These are phyloP conservation scores for Hortaea sp. DNA, from an alignment of 2,329 filamentous ascomycete species.

Conservation along the genomic window DNA sequence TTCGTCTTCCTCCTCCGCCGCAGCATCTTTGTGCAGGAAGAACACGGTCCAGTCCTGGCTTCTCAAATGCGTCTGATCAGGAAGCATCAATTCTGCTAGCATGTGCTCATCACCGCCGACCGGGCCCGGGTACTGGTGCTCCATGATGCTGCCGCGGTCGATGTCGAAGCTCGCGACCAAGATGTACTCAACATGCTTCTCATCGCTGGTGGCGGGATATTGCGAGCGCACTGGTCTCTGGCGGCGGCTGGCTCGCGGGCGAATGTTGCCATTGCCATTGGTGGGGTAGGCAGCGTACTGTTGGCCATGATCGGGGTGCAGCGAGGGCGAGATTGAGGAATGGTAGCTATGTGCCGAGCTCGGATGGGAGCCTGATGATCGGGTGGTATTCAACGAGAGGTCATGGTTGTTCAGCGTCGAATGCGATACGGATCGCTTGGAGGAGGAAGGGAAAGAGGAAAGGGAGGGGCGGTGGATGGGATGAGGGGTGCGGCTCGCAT, in stretches of 20 bases:
- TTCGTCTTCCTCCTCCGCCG: conserved; percentile 60
- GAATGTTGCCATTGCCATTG: not conserved
- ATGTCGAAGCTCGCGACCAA: conserved; percentile 96
- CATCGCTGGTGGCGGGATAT: conserved; percentile 36
- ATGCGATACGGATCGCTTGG: not conserved
- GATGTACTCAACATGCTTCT: conserved; percentile 98
- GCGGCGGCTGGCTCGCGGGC: not conserved
- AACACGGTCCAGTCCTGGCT: conserved; percentile 99
- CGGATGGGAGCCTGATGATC: not conserved
- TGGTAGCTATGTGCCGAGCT: not conserved
- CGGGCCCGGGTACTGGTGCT: conserved; percentile 89
- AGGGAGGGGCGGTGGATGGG: conserved; percentile 19
- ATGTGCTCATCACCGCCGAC: conserved; percentile 97
- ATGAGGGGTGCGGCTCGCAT: conserved; percentile 6
- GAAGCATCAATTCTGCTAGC: conserved; percentile 96
- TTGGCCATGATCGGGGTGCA: too few species aligned
- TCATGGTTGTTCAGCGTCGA: not conserved
- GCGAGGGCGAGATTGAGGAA: conserved; percentile 15
- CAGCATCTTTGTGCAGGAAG: conserved; percentile 92
- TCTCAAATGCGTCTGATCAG: conserved; percentile 87
- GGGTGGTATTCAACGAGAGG: not conserved
- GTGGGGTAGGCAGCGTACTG: conserved; percentile 14
- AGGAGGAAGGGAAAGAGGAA: conserved; percentile 26
- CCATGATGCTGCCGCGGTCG: conserved; percentile 92
- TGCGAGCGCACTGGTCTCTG: conserved; percentile 32